Conservation (phyloP, 2,329 filamentous ascomycete genomes). For the Albifimbria verrucaria region DNA sequence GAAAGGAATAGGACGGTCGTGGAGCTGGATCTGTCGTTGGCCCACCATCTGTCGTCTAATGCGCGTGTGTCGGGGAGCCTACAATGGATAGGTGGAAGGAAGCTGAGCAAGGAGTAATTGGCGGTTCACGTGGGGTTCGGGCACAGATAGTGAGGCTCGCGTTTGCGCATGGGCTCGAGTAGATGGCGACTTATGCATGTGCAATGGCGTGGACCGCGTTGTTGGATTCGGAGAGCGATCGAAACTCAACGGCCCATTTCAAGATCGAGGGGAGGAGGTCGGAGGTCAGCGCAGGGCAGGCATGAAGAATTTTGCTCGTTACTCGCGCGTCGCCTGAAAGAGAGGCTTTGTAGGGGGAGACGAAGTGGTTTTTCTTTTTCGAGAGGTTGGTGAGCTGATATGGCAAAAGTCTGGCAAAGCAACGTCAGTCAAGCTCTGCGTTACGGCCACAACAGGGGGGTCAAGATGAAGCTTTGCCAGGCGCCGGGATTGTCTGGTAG, state of each 20-base stretch:
- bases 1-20: slow-evolving; percentile 10
- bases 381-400: not conserved
- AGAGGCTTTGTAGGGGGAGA: not conserved
- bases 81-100: slow-evolving; percentile 6
- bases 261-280: slow-evolving; percentile 12
- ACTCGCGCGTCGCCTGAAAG: slow-evolving; percentile 4
- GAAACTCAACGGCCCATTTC: slow-evolving; percentile 27
- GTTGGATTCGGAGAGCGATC: slow-evolving; percentile 10
- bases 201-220: slow-evolving; percentile 11
- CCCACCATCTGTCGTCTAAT: slow-evolving; percentile 19
- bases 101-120: slow-evolving; percentile 13
- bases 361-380: not conserved
- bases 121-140: slow-evolving; percentile 27
- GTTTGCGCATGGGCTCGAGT: slow-evolving; percentile 35
- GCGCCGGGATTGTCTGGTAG: too few relatives aligned
- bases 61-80: slow-evolving; percentile 3
- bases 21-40: slow-evolving; percentile 14
- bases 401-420: not conserved
- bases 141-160: slow-evolving; percentile 26
- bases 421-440: not conserved
- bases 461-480: slow-evolving; percentile 15
- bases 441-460: slow-evolving; percentile 16
- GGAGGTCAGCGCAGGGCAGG: slow-evolving; percentile 8
- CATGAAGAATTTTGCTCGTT: slow-evolving; percentile 4
- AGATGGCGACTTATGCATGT: slow-evolving; percentile 16